Percentiles rank a stretch among this genome's conserved stretches.
Conservation (phyloP, 768 basidiomycete genomes). For the Boletus subparvulus region DNA sequence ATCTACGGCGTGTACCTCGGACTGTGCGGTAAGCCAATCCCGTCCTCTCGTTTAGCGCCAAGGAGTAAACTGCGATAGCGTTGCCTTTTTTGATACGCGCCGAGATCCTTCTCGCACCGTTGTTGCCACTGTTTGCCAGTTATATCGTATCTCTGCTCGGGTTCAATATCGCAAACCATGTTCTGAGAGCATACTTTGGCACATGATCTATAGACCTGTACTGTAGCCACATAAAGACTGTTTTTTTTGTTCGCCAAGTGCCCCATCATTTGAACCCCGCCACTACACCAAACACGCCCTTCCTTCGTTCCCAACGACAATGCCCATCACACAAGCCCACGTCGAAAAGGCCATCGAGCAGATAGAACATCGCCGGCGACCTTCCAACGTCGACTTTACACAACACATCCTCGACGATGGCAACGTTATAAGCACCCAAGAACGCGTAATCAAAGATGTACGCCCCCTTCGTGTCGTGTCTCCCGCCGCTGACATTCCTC, state of each 20-base stretch:
- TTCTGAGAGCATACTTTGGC: constrained; percentile 80
- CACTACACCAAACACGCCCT: constrained; percentile 9
- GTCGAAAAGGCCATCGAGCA: constrained; percentile 37
- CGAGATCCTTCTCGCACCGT: constrained; percentile 86
- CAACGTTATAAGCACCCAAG: constrained; percentile 85
- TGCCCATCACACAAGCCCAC: constrained; percentile 37
- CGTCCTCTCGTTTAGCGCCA: constrained; percentile 1
- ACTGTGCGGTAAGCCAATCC: constrained; percentile 57
- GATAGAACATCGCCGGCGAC: constrained; percentile 42
- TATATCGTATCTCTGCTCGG: constrained; percentile 87
- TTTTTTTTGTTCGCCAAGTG: constrained; percentile 1
- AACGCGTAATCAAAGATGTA: constrained; percentile 96
- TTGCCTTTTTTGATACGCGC: constrained; percentile 93
- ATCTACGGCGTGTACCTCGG: constrained; percentile 90
- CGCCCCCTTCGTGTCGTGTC: constrained; percentile 18
- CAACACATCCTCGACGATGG: constrained; percentile 94
- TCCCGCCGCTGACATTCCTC: constrained; percentile 5
- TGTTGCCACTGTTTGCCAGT: constrained; percentile 81
- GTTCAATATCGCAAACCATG: constrained; percentile 85
- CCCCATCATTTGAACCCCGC: constrained; percentile 32
- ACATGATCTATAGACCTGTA: constrained; percentile 23
- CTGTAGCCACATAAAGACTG: constrained; percentile 10
- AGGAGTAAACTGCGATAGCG: constrained; percentile 42
- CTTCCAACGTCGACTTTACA: constrained; percentile 82
- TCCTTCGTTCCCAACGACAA: constrained; percentile 19